Evolutionary conservation across 139 green algal genomes (phyloP), one percentile per base, ranked within the genome.

Genomic region (Zygnema cylindricum): DNA sequence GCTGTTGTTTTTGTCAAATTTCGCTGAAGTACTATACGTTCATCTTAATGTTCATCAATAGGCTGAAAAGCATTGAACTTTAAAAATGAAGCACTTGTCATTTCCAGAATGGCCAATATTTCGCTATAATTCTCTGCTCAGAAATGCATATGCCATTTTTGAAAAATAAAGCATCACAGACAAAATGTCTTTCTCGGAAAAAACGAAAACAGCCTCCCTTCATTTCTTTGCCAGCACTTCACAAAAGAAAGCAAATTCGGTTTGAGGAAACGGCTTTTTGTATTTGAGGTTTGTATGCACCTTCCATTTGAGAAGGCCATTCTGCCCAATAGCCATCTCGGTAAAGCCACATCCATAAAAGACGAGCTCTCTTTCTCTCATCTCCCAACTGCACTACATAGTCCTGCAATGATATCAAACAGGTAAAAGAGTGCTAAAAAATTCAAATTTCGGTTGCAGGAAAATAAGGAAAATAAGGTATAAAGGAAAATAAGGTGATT

Each of bases 281-380:
- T 32, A 38, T 85, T 23, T 85, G 30, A n/a, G 42, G 21, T 81
- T 0, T 86, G 49, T 43, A 25, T 30, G 1, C 33, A 76, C 43
- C 86, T 89, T 43, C 55, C 84, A 90, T 90, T 41, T 89, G 36
- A 30, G 33, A 54, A 0, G 41, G 33, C 35, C 84, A n/a, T 21
- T 78, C 35, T 36, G 82, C 86, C 86, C 86, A 90, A 41, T 91
- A 41, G 0, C 23, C 39, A 36, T 90, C 86, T n/a, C 81, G 79
- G 73, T 90, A 90, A 30, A 90, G 79, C 79, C 82, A 89, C 23
- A 41, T 76, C 86, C 86, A 90, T 1, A 90, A 41, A 30, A 69
- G 35, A 2, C 38, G 33, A 0, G 86, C 86, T 16, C 86, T 84
- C 33, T 82, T 79, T 30, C 36, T 63, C 79, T 76, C 43, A 35